phyloP scores from a whole-genome alignment of 2,329 filamentous ascomycete species.

The Didymella segeticola region DNA sequence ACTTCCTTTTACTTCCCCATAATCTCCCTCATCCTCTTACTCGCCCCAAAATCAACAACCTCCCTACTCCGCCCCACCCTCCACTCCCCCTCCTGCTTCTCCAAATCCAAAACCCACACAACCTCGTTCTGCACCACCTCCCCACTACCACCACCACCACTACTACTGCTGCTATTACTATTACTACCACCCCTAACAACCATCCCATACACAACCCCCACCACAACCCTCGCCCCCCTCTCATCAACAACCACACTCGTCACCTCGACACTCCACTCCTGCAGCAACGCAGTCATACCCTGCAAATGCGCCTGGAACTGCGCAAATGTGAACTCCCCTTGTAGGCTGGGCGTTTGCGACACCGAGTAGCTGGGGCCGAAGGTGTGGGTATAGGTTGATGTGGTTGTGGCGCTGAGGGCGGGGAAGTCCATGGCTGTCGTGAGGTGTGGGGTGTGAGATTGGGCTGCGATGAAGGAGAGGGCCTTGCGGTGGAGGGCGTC shows the following conservation, averaged over 20 bases:
- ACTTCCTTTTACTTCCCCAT: constrained; percentile 4
- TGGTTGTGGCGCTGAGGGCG: not conserved
- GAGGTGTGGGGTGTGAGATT: not conserved
- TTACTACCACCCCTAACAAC: constrained; percentile 13
- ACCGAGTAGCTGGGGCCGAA: constrained; percentile 1
- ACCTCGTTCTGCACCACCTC: too few relatives aligned
- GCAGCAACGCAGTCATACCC: not conserved
- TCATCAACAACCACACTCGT: constrained; percentile 38
- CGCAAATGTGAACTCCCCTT: not conserved
- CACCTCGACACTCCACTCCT: constrained; percentile 31
- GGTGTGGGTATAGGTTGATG: not conserved
- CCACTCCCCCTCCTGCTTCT: constrained; percentile 13
- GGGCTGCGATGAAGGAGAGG: constrained; percentile 1
- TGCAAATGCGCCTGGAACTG: not conserved
- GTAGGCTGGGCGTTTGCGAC: not conserved
- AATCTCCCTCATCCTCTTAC: constrained; percentile 23
- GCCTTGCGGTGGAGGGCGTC: not conserved
- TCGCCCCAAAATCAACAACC: constrained; percentile 42
- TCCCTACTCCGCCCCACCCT: constrained; percentile 37
- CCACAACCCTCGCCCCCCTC: constrained; percentile 21
- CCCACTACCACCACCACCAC: not conserved
- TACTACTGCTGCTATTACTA: too few relatives aligned
- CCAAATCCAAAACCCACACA: too few relatives aligned
- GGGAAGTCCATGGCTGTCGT: not conserved
- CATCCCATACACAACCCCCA: constrained; percentile 38